Percentiles rank a stretch among this genome's conserved stretches.
Evolutionary conservation across 208 protist genomes (phyloP).

Genomic region (Wallacemonas sp.): DNA sequence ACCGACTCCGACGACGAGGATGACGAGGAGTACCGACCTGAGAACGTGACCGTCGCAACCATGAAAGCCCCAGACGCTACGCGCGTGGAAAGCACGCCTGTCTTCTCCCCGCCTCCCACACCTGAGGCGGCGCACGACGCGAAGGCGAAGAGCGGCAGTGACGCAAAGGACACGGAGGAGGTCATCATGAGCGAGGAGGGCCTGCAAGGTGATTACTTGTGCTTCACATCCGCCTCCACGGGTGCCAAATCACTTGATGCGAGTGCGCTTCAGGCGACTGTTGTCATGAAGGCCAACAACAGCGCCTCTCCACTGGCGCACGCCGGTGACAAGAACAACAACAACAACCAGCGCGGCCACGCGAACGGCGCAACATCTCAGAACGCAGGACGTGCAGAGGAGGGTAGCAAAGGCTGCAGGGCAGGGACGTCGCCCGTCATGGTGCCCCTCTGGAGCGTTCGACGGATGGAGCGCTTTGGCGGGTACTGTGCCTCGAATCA

Average conservation of each 20-base stretch:
- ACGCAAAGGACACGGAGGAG: conserved; percentile 1
- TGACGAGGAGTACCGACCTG: conserved; percentile 41
- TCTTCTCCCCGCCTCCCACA: no score
- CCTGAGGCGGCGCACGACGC: neutral
- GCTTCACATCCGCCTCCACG: conserved; percentile 18
- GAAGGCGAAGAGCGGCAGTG: neutral
- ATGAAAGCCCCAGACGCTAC: no score
- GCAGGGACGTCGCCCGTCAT: conserved; percentile 14
- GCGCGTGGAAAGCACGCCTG: no score
- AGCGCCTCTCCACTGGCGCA: no score
- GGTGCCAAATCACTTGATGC: conserved; percentile 16
- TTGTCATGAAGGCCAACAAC: conserved; percentile 10
- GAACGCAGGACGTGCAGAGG: no score
- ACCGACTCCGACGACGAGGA: conserved; percentile 25
- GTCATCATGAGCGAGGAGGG: conserved; percentile 33
- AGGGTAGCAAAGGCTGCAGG: no score
- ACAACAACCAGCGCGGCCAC: neutral
- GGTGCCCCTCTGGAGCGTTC: conserved; percentile 42
- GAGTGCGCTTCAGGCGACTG: conserved; percentile 46
- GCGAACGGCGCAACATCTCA: neutral
- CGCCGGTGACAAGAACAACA: no score
- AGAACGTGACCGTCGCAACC: conserved; percentile 19
- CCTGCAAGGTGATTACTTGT: conserved; percentile 58
- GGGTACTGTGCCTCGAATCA: conserved; percentile 55
- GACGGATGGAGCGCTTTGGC: conserved; percentile 32